These are phyloP conservation scores for Solanum pinnatisectum DNA, from an alignment of 257 asterid species.

Conservation along the genomic window DNA sequence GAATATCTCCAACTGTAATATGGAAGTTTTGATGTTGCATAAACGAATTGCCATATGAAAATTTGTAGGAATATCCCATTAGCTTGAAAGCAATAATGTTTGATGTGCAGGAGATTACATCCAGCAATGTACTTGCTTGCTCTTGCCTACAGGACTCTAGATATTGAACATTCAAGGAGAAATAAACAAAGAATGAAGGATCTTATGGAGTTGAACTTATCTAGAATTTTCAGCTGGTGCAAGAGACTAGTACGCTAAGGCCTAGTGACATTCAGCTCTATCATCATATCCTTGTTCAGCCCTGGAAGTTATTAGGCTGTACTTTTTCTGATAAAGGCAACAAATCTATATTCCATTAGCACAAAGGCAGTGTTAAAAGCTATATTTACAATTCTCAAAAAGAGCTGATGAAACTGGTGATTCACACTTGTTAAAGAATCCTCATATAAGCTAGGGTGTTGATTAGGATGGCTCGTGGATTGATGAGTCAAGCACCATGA, in stretches of 20 bases:
- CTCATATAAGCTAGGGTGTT: not conserved
- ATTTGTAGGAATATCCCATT: not conserved
- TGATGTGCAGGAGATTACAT: slow-evolving; percentile 49
- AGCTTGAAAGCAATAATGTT: not conserved
- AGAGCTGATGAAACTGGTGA: not conserved
- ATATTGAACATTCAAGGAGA: slow-evolving; percentile 62
- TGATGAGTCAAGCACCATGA: not conserved
- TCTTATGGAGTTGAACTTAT: slow-evolving; percentile 47
- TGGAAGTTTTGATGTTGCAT: not conserved
- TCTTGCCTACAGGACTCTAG: slow-evolving; percentile 88
- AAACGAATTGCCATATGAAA: not conserved
- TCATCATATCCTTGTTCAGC: not conserved
- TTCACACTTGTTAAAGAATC: not conserved
- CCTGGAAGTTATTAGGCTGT: not conserved
- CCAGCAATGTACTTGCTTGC: slow-evolving; percentile 90
- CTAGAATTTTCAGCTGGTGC: slow-evolving; percentile 46
- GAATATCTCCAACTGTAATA: not conserved
- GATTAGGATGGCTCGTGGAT: not conserved
- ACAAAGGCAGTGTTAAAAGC: not conserved
- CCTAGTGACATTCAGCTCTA: not conserved
- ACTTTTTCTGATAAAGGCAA: not conserved
- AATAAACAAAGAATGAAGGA: slow-evolving; percentile 42
- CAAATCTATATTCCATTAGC: not conserved
- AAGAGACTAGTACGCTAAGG: slow-evolving; percentile 23
- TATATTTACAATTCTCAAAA: not conserved